Evolutionary conservation across 2,329 filamentous ascomycete genomes (phyloP), one percentile per base, ranked within the genome.

Genomic region (Scedosporium minutisporum): DNA sequence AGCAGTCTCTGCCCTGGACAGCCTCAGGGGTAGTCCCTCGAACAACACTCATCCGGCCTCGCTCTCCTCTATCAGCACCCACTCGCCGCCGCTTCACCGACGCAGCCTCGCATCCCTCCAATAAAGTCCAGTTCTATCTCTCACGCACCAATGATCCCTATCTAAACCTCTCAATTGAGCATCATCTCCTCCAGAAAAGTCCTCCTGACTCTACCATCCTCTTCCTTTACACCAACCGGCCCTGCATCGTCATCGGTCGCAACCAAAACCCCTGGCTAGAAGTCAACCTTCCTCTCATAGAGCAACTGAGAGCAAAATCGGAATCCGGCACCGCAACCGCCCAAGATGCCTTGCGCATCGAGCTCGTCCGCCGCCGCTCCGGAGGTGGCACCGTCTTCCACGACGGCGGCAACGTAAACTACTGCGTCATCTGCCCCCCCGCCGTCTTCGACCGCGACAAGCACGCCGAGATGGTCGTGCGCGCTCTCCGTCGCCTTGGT

Each of bases 191-290:
- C 6, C 86, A 90, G 69, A 85, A 86, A 62, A 87, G 88, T 0
- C 83, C 87, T 1, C 79, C 85, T 6, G 83, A 89, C 64, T 91
- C 91, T 12, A 88, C 84, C 14, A 76, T 97, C 60, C 83, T 97
- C 1, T 89, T 97, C 63, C 83, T 97, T 60, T 99, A 97, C 77
- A 84, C 86, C 69, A 97, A 99, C 76, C 76, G 85, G 44, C 92
- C 93, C 0, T 92, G 90, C 72, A 83, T 99, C 64, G 87, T 99
- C 71, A 88, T 99, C 67, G 95, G 95, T 53, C 87, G 95, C 64
- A 99, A 99, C 73, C 95, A 99, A 77, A 99, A 99, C 73, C 95
- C 95, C 62, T 99, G 93, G 95, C 81, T 91, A 7, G 95, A 99
- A 77, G 87, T 91, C 65, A 90, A 96, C 71, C 81, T 97, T 7